Percentiles rank a stretch among this genome's conserved stretches.
Evolutionary conservation across 306 rosid species (phyloP).

Genomic region (Calophaca sinica): DNA sequence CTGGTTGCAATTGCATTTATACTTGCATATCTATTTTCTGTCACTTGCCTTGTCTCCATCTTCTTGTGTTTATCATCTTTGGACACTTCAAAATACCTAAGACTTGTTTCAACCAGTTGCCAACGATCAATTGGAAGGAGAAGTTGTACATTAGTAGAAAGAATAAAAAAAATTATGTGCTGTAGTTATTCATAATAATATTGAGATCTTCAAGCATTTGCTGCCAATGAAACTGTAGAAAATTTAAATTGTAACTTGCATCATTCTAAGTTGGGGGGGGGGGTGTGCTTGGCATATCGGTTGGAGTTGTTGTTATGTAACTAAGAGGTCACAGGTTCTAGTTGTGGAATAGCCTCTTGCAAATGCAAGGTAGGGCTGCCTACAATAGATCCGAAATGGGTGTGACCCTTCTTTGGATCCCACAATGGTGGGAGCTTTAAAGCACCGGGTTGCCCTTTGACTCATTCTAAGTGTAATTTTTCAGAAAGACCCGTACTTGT

Average conservation of each 20-base stretch:
- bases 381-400: slow-evolving; percentile 1
- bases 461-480: slow-evolving; percentile 43
- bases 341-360: slow-evolving; percentile 15
- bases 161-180: no score
- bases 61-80: slow-evolving; percentile 28
- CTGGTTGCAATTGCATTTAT: no score
- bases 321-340: slow-evolving; percentile 3
- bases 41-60: slow-evolving; percentile 26
- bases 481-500: slow-evolving; percentile 95
- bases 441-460: slow-evolving; percentile 24
- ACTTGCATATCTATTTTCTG: no score
- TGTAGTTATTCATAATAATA: no score
- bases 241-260: neutral
- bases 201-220: no score
- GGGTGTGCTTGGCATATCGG: neutral
- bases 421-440: neutral
- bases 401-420: slow-evolving; percentile 8
- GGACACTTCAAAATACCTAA: slow-evolving; percentile 14
- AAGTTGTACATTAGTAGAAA: no score
- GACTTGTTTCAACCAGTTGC: neutral
- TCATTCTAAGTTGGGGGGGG: slow-evolving; percentile 31
- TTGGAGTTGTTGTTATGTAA: neutral
- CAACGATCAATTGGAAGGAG: no score
- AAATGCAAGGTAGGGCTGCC: slow-evolving; percentile 3
- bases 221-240: no score